Percentiles rank a stretch among this genome's conserved stretches.
Evolutionary conservation across 1,139 yeast genomes (phyloP).

Genomic region (Pneumocystis sp.): DNA sequence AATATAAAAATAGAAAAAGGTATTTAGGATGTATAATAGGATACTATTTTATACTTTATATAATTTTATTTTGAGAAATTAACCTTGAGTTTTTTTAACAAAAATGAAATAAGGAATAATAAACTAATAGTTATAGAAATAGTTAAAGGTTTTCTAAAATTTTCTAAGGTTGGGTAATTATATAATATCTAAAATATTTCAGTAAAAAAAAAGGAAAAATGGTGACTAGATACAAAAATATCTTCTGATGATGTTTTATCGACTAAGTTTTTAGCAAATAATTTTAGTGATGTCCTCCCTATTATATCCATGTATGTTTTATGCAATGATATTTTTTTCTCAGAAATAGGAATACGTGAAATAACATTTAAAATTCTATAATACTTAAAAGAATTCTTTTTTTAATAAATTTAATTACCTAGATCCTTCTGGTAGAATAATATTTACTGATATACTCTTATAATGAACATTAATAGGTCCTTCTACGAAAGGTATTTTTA

Average conservation of each 20-base stretch:
- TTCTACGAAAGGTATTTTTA: slow-evolving; percentile 57
- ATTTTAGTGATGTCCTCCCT: slow-evolving; percentile 69
- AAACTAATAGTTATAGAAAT: background rate
- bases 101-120: background rate
- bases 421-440: slow-evolving; percentile 86
- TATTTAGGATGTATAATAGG: background rate
- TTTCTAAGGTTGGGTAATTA: background rate
- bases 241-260: slow-evolving; percentile 52
- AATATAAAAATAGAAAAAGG: background rate
- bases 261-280: slow-evolving; percentile 47
- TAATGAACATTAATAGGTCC: slow-evolving; percentile 59
- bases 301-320: slow-evolving; percentile 51
- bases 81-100: background rate
- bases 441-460: slow-evolving; percentile 42
- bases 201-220: background rate
- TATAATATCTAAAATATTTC: background rate
- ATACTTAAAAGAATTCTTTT: background rate
- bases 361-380: slow-evolving; percentile 17
- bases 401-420: slow-evolving; percentile 28
- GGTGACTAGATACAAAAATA: slow-evolving; percentile 24
- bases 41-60: background rate
- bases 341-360: slow-evolving; percentile 34
- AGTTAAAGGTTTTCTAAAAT: background rate
- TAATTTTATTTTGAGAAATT: background rate
- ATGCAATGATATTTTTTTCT: slow-evolving; percentile 26